Evolutionary conservation across 2,329 filamentous ascomycete species (phyloP), one percentile per base, ranked within the genome.

Genomic region (Ceratocystiopsis sp.): DNA sequence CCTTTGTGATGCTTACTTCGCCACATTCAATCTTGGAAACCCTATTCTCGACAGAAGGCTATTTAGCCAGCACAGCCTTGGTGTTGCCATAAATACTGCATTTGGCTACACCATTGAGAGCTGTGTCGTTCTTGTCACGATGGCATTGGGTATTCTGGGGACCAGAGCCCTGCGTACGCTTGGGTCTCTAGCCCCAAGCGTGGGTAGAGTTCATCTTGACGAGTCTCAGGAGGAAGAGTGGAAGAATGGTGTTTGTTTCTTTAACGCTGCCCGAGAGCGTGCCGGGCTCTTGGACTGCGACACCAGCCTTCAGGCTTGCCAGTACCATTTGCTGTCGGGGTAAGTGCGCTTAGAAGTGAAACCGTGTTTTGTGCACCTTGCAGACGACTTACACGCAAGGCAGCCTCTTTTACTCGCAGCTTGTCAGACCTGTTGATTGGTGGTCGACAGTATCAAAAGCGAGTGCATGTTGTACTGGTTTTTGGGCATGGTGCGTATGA

Each of bases 391-490:
- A 41, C 43, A 16, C 8, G 12, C 35, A 10, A 13, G 4, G 13
- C 37, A 48, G 46, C 4, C 44, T 50, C 12, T 50, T 42, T 49
- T 70, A 69, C 48, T 65, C 61, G 9, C 68, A 73, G 47, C 63
- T 67, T 0, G 52, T 71, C 19, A 66, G 69, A 29, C 68, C 68
- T 0, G 62, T 71, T 48, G 68, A 73, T 47, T 67, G 67, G 4
- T 72, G 68, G 66, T 61, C 64, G 17, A 69, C 67, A 54, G 64
- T 71, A 18, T 67, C 66, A 44, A 63, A 68, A 36, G 68, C 69
- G 7, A 66, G 65, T 0, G 57, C 65, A 4, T 69, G 66, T 46
- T 71, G 68, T 50, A 59, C 68, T 15, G 58, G 54, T 37, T 57
- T 63, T n/a, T 51, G 70, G 41, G 66, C 64, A 33, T 65, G 66